Evolutionary conservation across 768 basidiomycete genomes (phyloP).

Genomic region (Boletellus ananas): DNA sequence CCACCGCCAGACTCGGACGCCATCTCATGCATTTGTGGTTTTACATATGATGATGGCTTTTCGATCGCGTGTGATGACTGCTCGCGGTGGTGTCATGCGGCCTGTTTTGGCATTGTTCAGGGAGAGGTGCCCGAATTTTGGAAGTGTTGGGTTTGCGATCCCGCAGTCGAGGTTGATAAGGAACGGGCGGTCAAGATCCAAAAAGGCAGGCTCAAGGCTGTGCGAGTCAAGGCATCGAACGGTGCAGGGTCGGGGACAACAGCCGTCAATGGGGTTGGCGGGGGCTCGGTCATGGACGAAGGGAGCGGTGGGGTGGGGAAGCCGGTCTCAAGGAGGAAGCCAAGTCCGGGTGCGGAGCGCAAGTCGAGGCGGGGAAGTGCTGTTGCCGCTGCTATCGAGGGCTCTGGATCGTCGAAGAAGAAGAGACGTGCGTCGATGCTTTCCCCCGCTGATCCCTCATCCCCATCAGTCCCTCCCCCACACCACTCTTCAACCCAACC

Average conservation of each 20-base stretch:
- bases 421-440: conserved; percentile 38
- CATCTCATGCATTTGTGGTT: conserved; percentile 73
- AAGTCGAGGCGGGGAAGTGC: conserved; percentile 35
- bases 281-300: conserved; percentile 16
- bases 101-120: conserved; percentile 64
- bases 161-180: conserved; percentile 41
- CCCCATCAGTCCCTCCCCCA: conserved; percentile 12
- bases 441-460: conserved; percentile 21
- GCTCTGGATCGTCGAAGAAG: conserved; percentile 32
- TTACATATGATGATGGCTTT: conserved; percentile 75
- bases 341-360: conserved; percentile 39
- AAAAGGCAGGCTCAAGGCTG: conserved; percentile 36
- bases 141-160: conserved; percentile 67
- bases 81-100: conserved; percentile 78
- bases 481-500: conserved; percentile 11
- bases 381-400: conserved; percentile 34
- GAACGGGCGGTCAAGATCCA: conserved; percentile 47
- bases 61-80: conserved; percentile 84
- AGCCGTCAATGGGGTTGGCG: conserved; percentile 18
- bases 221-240: conserved; percentile 27
- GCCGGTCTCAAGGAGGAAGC: conserved; percentile 30
- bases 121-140: conserved; percentile 69
- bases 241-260: conserved; percentile 16
- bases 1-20: conserved; percentile 40
- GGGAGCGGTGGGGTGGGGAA: conserved; percentile 15